Conservation (phyloP, 495 filamentous ascomycete species). For the Penicilliopsis zonata region DNA sequence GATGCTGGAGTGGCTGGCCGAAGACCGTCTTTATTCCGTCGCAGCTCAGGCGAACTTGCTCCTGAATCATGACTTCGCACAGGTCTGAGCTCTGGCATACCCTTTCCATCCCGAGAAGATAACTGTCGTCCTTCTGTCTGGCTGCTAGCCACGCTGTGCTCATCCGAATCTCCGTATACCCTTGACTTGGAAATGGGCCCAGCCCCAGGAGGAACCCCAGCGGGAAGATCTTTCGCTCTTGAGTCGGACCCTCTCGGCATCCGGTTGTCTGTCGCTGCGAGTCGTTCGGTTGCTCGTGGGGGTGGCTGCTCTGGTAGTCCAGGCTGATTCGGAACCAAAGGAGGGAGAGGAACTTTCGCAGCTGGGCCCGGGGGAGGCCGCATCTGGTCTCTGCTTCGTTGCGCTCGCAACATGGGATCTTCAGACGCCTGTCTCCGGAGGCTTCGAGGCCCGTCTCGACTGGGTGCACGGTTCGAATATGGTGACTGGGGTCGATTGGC, state of each 20-base stretch:
- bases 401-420: constrained; percentile 26
- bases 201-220: constrained; percentile 10
- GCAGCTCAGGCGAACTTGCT: constrained; percentile 9
- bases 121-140: constrained; percentile 13
- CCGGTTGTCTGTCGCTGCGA: constrained; percentile 8
- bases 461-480: constrained; percentile 17
- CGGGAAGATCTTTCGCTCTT: constrained; percentile 13
- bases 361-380: constrained; percentile 28
- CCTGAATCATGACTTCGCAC: constrained; percentile 9
- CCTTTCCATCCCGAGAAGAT: constrained; percentile 19
- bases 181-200: constrained; percentile 5
- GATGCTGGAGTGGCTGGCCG: constrained; percentile 21
- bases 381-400: constrained; percentile 35
- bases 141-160: constrained; percentile 6
- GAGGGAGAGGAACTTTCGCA: constrained; percentile 12
- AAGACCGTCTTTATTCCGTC: constrained; percentile 18
- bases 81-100: constrained; percentile 8
- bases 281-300: constrained; percentile 14
- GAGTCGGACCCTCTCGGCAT: constrained; percentile 12
- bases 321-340: constrained; percentile 11
- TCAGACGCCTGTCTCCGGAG: constrained; percentile 25
- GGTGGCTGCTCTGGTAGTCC: constrained; percentile 14
- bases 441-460: constrained; percentile 26
- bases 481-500: constrained; percentile 15
- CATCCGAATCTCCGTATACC: constrained; percentile 7